Base-by-base conservation (phyloP, 2,329 filamentous ascomycete genomes). In the Cladosporium sp. region DNA sequence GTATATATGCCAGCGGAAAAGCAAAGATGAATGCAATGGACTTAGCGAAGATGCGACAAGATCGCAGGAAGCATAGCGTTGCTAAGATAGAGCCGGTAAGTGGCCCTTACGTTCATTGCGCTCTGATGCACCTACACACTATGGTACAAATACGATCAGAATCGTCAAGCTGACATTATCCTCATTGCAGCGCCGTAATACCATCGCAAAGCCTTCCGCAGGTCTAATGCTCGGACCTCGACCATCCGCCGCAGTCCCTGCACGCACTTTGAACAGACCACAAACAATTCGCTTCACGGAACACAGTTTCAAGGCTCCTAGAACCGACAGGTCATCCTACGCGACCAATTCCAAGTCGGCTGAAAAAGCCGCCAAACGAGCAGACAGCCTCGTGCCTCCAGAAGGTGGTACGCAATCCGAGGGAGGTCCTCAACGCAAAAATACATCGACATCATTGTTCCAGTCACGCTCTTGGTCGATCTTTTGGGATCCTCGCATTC, bases 41-140 rank as follows among this genome's bases (percentile, higher is more conserved):
- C 9, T n/a, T 56, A 20, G 54, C 54, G 11, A 47, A 28, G 17
- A 49, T 56, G 54, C 30, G 54, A 9, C 54, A 49, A n/a, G 54
- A 56, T 30, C 54, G 54, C 30, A 38, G 54, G 15, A 39, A 56
- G 20, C 42, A 56, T 8, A 56, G 42, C 34, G 19, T 47, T 30
- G 54, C 42, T 19, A 25, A 28, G 8, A 17, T 56, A 39, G 42
- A 56, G 34, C 42, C 54, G 34, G 54, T 56, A 30, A 11, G 17
- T 39, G 3, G 20, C 12, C 4, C 11, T 34, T 34, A 9, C 8
- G 5, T 9, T 9, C 9, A 34, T 34, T 34, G 30, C 30, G 30
- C 30, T 34, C 30, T 5, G 11, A 3, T 34, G 7, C 7, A 17
- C 34, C n/a, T 40, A 3, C 15, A 40, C 19, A 5, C 22, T 40